A percentile compares a stretch with the other conserved stretches of the same genome.
Evolutionary conservation across 2,329 filamentous ascomycete species (phyloP).

Genomic region (Aspergillus pseudoviridinutans): DNA sequence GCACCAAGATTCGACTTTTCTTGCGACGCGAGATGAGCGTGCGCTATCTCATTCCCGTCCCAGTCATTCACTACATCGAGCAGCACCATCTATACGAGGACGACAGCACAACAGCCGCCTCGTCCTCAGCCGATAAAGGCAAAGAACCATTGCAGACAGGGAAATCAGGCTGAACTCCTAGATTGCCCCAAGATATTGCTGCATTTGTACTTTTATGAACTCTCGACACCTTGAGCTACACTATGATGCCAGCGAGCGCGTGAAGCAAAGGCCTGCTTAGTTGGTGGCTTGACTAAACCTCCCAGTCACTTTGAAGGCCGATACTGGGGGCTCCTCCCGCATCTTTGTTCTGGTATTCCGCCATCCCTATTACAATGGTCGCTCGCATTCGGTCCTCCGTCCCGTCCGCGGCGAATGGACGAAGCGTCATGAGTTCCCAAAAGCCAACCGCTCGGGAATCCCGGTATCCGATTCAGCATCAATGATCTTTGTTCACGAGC

Average conservation of each 20-base stretch:
- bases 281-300: background rate
- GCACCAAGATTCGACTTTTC: slow-evolving; percentile 76
- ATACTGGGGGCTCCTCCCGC: background rate
- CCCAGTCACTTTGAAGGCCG: background rate
- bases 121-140: slow-evolving; percentile 29
- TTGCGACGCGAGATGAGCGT: slow-evolving; percentile 77
- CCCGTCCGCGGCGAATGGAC: background rate
- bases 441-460: background rate
- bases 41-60: slow-evolving; percentile 68
- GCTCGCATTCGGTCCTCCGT: background rate
- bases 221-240: background rate
- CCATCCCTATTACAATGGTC: background rate
- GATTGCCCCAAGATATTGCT: background rate
- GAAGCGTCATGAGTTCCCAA: background rate
- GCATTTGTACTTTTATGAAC: background rate
- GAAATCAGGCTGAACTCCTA: slow-evolving; percentile 23
- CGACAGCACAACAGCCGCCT: slow-evolving; percentile 26
- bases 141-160: slow-evolving; percentile 26
- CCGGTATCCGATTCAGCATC: too few relatives aligned
- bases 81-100: slow-evolving; percentile 63
- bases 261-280: background rate
- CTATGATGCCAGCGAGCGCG: background rate
- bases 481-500: background rate
- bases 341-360: background rate
- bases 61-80: slow-evolving; percentile 71